Percentiles rank a stretch among this genome's conserved stretches.
Evolutionary conservation across 208 protist species (phyloP).

Genomic region (Giardia muris): DNA sequence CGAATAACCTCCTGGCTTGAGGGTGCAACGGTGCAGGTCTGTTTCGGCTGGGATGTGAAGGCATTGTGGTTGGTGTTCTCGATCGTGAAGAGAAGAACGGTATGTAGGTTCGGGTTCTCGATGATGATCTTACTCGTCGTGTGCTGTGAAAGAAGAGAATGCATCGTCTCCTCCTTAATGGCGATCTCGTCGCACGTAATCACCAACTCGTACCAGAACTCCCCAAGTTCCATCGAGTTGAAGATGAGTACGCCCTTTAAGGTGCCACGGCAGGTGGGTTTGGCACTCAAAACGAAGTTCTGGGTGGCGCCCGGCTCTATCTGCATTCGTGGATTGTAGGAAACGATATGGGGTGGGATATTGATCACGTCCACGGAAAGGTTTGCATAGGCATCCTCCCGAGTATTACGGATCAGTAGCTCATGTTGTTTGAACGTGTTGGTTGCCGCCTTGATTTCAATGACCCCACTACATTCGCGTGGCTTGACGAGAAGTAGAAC

Average conservation of each 20-base stretch:
- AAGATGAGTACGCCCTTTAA: background rate
- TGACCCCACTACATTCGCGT: background rate
- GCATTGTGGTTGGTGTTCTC: background rate
- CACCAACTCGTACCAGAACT: conserved; percentile 14
- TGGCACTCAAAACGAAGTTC: background rate
- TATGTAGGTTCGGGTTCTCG: background rate
- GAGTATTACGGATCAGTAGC: background rate
- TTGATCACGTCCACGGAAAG: background rate
- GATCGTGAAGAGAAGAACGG: background rate
- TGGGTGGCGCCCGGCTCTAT: background rate
- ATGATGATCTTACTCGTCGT: background rate
- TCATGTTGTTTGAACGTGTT: background rate
- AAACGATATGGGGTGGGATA: background rate
- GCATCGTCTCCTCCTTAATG: background rate
- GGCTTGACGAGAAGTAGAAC: background rate
- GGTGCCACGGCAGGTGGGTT: background rate
- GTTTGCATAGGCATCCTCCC: background rate
- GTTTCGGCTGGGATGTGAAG: background rate
- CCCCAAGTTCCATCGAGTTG: background rate
- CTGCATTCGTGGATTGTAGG: background rate
- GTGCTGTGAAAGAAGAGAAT: background rate
- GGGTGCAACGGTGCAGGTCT: background rate
- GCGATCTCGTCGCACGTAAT: background rate
- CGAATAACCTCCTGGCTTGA: background rate
- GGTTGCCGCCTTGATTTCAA: background rate